Base-by-base conservation (phyloP, 306 rosid genomes). In the Pachyrhizus erosus region DNA sequence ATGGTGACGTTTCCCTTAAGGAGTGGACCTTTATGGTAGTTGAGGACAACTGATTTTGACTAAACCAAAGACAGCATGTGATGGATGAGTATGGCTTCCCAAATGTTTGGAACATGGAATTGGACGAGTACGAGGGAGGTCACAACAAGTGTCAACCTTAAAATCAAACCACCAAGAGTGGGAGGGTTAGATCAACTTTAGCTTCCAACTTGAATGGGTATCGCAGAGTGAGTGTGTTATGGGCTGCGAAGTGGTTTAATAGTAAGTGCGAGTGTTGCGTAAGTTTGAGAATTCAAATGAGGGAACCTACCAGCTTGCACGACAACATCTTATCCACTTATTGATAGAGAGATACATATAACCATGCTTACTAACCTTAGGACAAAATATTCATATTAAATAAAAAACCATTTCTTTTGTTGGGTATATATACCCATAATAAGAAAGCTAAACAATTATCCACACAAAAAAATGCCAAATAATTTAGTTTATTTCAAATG, bases 21-120 rank as follows among this genome's bases (percentile, higher is more conserved):
- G 79, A 92, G 93, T 40, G 89, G 86, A 31, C 97, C 97, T 2
- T 84, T 87, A 61, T 92, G 97, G 90, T 90, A 88, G 2, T 86
- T 80, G 39, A 92, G 90, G 10, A 70, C 17, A 14, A 86, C 3
- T 0, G 89, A 82, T 3, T 74, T 75, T 15, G 84, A 73, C 21
- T 42, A 42, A 43, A 76, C 57, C 82, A 83, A 57, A 43, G 86
- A 64, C 18, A 76, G 51, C 73, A 43, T 83, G 29, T 40, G 62
- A 5, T 42, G 33, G 43, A 60, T 39, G 0, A 71, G 42, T 2
- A 15, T 76, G 43, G 82, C 66, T 68, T 54, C 17, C 2, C 21
- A 46, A 0, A 48, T 80, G 84, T 57, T 80, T 54, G 61, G n/a
- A 12, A 65, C 26, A n/a, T 65, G 71, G 43, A 29, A 66, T 34